A percentile compares a stretch with the other conserved stretches of the same genome.
Conservation (phyloP, 768 basidiomycete genomes). For the button mushroom (Agaricus bisporus) region DNA sequence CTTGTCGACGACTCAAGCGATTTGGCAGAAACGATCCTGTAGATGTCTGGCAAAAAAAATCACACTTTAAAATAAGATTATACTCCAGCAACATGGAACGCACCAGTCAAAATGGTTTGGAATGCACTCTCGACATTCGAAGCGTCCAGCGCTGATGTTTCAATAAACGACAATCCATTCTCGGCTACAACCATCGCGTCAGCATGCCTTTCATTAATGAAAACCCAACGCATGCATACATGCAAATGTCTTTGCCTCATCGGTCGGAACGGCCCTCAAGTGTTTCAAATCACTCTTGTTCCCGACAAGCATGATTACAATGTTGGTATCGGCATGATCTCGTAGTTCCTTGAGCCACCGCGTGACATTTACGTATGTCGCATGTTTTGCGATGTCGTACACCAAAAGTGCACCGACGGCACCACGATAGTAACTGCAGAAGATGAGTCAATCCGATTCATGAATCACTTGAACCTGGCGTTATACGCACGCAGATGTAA, state of each 20-base stretch:
- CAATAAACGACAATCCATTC: constrained; percentile 91
- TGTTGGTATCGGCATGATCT: constrained; percentile 91
- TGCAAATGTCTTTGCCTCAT: constrained; percentile 91
- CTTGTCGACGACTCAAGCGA: constrained; percentile 80
- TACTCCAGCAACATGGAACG: constrained; percentile 17
- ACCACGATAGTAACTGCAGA: constrained; percentile 87
- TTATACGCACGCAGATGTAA: constrained; percentile 84
- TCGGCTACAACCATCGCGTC: constrained; percentile 48
- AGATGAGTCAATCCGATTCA: not conserved
- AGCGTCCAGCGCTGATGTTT: constrained; percentile 99
- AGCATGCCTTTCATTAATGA: constrained; percentile 4
- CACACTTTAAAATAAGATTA: not conserved
- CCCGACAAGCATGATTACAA: constrained; percentile 93
- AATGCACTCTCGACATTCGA: constrained; percentile 97
- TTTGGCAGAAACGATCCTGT: constrained; percentile 95
- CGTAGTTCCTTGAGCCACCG: constrained; percentile 97
- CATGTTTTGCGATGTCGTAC: constrained; percentile 92
- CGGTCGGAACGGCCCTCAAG: constrained; percentile 90
- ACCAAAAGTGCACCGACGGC: constrained; percentile 91
- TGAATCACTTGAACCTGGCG: not conserved
- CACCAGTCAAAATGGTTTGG: constrained; percentile 92
- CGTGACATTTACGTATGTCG: constrained; percentile 89
- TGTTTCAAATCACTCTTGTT: constrained; percentile 99
- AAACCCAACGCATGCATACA: constrained; percentile 56
- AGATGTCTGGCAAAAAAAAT: constrained; percentile 65